A percentile compares a stretch with the other conserved stretches of the same genome.
These are phyloP conservation scores for Nakaseomyces uthaithaninus DNA, from an alignment of 1,139 yeast species.

Conservation along the genomic window DNA sequence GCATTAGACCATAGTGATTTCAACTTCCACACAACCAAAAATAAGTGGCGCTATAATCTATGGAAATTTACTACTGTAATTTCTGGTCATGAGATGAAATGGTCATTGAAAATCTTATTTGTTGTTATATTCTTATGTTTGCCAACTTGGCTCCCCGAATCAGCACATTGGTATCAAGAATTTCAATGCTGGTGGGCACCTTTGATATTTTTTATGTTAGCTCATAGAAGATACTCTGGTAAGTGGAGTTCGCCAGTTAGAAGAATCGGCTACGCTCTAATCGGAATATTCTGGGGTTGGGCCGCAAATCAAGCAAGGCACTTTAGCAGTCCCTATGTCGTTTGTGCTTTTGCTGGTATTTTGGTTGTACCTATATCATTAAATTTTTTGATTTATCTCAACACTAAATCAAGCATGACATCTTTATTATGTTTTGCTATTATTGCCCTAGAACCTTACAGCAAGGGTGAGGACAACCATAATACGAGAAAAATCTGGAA, in stretches of 20 bases:
- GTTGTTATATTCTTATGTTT: constrained; percentile 34
- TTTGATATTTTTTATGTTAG: constrained; percentile 34
- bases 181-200: constrained; percentile 41
- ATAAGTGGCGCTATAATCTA: constrained; percentile 31
- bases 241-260: constrained; percentile 34
- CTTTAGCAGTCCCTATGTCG: constrained; percentile 35
- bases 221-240: constrained; percentile 40
- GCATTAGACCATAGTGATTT: constrained; percentile 37
- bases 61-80: constrained; percentile 35
- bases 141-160: constrained; percentile 38
- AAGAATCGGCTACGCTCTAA: constrained; percentile 33
- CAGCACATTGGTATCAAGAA: constrained; percentile 37
- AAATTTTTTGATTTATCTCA: constrained; percentile 31
- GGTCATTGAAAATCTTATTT: constrained; percentile 37
- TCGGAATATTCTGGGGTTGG: constrained; percentile 43
- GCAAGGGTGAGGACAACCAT: constrained; percentile 15
- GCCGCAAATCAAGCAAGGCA: constrained; percentile 36
- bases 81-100: constrained; percentile 36
- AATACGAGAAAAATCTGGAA: constrained; percentile 30
- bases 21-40: constrained; percentile 33
- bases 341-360: constrained; percentile 36
- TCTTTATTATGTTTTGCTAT: constrained; percentile 38
- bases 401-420: constrained; percentile 38
- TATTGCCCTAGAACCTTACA: constrained; percentile 32
- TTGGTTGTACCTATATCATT: constrained; percentile 33